Evolutionary conservation across 805 yeast species (phyloP).

Genomic region (Starmerella lactis-condensi): DNA sequence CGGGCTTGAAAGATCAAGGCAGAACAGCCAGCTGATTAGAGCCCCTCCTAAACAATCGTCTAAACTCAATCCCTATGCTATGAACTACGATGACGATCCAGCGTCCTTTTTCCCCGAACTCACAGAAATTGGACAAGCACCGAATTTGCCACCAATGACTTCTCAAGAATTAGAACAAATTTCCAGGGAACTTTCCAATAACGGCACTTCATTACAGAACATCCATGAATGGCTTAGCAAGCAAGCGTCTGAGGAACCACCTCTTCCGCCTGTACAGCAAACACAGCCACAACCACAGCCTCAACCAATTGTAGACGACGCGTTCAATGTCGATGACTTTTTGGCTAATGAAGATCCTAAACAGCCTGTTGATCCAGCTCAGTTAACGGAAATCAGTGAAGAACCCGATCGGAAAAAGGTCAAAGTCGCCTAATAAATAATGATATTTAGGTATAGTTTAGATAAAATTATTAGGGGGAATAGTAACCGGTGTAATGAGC

Average conservation of each 20-base stretch:
- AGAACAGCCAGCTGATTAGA: constrained; percentile 1
- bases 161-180: constrained; percentile 12
- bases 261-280: constrained; percentile 1
- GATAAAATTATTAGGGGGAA: no score
- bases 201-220: constrained; percentile 9
- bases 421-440: neutral
- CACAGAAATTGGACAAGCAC: constrained; percentile 3
- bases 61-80: no score
- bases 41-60: no score
- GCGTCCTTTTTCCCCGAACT: constrained; percentile 14
- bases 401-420: constrained; percentile 8
- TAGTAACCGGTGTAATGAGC: no score
- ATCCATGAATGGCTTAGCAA: constrained; percentile 13
- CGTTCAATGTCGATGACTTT: constrained; percentile 17
- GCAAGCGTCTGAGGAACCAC: no score
- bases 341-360: constrained; percentile 6
- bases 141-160: constrained; percentile 8
- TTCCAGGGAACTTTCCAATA: constrained; percentile 6
- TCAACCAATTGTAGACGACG: constrained; percentile 5
- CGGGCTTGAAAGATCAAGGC: neutral
- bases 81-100: constrained; percentile 9
- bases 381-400: neutral
- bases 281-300: constrained; percentile 3
- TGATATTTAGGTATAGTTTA: constrained; percentile 2
- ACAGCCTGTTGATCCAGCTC: neutral